Evolutionary conservation across 495 filamentous ascomycete species (phyloP).

Genomic region (Cenococcum geophilum): DNA sequence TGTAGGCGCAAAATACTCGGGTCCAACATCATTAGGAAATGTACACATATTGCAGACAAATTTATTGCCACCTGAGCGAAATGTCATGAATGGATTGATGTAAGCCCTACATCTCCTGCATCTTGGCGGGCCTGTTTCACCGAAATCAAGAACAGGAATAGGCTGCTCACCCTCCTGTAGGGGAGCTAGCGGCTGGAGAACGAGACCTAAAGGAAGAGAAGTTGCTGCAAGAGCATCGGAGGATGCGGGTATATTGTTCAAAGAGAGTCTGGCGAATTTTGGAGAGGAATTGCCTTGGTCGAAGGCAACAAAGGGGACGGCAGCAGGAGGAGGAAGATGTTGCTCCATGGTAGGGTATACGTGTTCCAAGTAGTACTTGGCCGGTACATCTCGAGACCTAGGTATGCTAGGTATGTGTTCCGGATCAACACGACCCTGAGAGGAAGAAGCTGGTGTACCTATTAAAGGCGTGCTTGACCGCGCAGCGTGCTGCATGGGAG

Average conservation of each 20-base stretch:
- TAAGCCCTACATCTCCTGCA: constrained; percentile 93
- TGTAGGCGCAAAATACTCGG: constrained; percentile 88
- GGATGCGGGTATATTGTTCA: constrained; percentile 85
- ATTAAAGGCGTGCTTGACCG: constrained; percentile 38
- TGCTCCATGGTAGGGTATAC: constrained; percentile 92
- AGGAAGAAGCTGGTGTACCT: constrained; percentile 38
- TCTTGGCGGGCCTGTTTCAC: constrained; percentile 81
- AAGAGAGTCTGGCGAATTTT: constrained; percentile 81
- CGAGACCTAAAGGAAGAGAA: constrained; percentile 74
- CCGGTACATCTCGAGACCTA: constrained; percentile 68
- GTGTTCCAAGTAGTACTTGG: constrained; percentile 77
- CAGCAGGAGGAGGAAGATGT: constrained; percentile 80
- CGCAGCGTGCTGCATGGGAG: constrained; percentile 53
- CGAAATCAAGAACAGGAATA: constrained; percentile 92
- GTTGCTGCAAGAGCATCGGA: constrained; percentile 74
- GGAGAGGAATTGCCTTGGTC: constrained; percentile 97
- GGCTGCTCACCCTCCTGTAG: constrained; percentile 78
- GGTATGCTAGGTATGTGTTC: constrained; percentile 93
- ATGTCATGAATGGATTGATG: constrained; percentile 99
- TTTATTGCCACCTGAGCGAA: constrained; percentile 86
- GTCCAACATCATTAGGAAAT: constrained; percentile 88
- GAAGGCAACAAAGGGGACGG: constrained; percentile 82
- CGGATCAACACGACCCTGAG: constrained; percentile 75
- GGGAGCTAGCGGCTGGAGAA: constrained; percentile 83
- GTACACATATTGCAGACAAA: constrained; percentile 99